phyloP scores from a whole-genome alignment of 257 asterid genomes.

The Solanum medicagineum region DNA sequence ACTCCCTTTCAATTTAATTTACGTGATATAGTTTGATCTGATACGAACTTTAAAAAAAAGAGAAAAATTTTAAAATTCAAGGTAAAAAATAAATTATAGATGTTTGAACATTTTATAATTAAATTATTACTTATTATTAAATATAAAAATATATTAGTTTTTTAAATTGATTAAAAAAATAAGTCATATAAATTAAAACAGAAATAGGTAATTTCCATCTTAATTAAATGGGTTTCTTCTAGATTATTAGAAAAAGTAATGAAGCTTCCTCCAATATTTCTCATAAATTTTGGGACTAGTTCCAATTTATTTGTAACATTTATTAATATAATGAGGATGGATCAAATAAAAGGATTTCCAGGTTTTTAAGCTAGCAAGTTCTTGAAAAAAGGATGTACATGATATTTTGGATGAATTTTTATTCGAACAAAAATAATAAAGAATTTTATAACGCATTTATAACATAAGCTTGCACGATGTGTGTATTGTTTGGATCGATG shows the following conservation, averaged over 20 bases:
- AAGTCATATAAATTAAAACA: no score
- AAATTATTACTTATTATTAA: no score
- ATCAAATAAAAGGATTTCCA: not conserved
- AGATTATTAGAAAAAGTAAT: not conserved
- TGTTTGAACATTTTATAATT: no score
- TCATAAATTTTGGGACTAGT: not conserved
- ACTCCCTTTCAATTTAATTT: no score
- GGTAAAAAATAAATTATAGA: no score
- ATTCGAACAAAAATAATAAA: not conserved
- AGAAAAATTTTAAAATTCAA: no score
- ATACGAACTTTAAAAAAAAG: no score
- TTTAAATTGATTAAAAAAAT: no score
- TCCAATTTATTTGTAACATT: not conserved
- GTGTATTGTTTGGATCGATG: not conserved
- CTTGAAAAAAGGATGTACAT: not conserved
- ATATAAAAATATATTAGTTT: no score
- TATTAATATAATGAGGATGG: not conserved
- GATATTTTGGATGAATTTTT: not conserved
- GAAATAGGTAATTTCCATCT: not conserved
- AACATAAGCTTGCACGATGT: not conserved
- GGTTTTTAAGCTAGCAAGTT: not conserved
- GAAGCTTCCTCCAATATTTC: not conserved
- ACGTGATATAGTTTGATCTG: no score
- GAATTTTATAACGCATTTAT: not conserved
- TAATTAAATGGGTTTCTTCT: not conserved